phyloP scores from a whole-genome alignment of 2,329 filamentous ascomycete species.

The Claviceps pusilla region DNA sequence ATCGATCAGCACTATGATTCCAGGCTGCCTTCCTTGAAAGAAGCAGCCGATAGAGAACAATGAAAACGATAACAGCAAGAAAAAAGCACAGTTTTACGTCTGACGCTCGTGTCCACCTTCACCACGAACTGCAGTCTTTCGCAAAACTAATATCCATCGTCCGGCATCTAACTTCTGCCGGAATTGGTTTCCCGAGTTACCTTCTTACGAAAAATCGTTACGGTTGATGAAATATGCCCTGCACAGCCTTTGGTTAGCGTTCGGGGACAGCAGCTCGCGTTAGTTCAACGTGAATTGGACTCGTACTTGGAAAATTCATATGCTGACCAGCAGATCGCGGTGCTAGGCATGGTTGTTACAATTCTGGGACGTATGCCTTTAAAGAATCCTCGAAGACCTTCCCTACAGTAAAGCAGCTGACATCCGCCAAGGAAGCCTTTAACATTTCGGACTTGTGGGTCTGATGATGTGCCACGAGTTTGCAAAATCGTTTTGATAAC shows the following conservation, averaged over 20 bases:
- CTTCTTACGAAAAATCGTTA: conserved; percentile 28
- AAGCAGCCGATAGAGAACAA: background rate
- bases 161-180: background rate
- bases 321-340: conserved; percentile 94
- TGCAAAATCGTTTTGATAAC: conserved; percentile 97
- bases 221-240: conserved; percentile 47
- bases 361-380: conserved; percentile 83
- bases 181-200: background rate
- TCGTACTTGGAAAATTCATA: conserved; percentile 55
- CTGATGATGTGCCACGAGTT: conserved; percentile 70
- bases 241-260: background rate
- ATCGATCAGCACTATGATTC: background rate
- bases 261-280: conserved; percentile 54
- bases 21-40: background rate
- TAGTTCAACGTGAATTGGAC: conserved; percentile 43
- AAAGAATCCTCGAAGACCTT: conserved; percentile 79
- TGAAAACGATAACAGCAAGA: background rate
- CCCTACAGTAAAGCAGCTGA: conserved; percentile 64
- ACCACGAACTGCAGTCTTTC: background rate
- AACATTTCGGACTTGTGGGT: conserved; percentile 71
- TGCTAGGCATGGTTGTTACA: conserved; percentile 94
- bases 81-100: background rate
- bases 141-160: background rate
- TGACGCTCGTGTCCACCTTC: background rate
- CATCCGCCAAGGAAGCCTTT: conserved; percentile 69